phyloP scores from a whole-genome alignment of 176 grass and related monocot species.

The Lolium multiflorum region DNA sequence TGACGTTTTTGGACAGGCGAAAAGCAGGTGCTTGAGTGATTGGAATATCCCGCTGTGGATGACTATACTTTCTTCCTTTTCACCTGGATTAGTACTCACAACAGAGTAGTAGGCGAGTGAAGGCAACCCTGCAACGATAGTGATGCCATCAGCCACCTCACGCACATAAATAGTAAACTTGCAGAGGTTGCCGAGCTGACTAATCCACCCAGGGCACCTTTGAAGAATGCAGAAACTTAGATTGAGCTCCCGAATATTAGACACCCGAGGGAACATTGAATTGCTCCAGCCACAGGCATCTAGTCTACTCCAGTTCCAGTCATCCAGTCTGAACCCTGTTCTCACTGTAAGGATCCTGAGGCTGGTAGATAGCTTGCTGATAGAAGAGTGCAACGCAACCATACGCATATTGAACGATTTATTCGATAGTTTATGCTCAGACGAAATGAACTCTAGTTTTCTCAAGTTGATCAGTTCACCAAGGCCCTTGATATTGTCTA shows the following conservation, averaged over 20 bases:
- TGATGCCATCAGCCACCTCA: neutral
- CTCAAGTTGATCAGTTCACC: neutral
- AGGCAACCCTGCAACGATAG: neutral
- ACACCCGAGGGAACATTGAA: neutral
- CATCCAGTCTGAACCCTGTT: neutral
- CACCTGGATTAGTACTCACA: too few relatives aligned
- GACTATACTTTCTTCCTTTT: neutral
- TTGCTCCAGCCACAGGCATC: too few relatives aligned
- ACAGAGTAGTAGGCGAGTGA: neutral
- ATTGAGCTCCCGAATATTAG: neutral
- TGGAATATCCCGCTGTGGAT: neutral
- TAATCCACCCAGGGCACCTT: neutral
- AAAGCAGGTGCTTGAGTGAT: neutral
- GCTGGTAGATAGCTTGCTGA: neutral
- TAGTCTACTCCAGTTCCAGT: too few relatives aligned
- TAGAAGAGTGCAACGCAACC: neutral
- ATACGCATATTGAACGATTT: neutral
- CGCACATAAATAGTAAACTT: neutral
- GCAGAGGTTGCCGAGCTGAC: neutral
- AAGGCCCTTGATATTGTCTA: neutral
- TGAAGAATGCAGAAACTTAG: neutral
- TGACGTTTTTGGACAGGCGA: neutral
- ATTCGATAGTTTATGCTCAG: too few relatives aligned
- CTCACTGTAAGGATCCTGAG: neutral
- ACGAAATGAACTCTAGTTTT: too few relatives aligned